phyloP scores from a whole-genome alignment of 2,329 filamentous ascomycete genomes.

The Rhynchosporium graminicola region DNA sequence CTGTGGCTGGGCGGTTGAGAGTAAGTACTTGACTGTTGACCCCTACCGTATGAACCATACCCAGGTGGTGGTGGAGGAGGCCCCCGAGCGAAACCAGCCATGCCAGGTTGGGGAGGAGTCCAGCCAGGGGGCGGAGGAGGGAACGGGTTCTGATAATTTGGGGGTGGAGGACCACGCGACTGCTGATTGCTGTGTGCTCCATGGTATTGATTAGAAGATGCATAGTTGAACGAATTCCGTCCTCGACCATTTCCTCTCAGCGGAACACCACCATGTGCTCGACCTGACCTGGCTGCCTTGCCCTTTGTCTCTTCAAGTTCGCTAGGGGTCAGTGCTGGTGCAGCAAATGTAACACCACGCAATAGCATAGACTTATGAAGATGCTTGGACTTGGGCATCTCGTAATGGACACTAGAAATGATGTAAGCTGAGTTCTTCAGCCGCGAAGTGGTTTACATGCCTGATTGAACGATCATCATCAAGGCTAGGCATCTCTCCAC shows the following conservation, averaged over 20 bases:
- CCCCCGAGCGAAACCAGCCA: slow-evolving; percentile 46
- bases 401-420: slow-evolving; percentile 71
- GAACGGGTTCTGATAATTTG: slow-evolving; percentile 32
- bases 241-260: slow-evolving; percentile 52
- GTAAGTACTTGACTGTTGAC: slow-evolving; percentile 31
- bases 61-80: slow-evolving; percentile 50
- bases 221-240: slow-evolving; percentile 56
- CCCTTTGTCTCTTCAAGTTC: slow-evolving; percentile 75
- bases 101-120: slow-evolving; percentile 50
- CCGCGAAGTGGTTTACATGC: slow-evolving; percentile 51
- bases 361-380: slow-evolving; percentile 94
- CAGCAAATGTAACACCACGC: slow-evolving; percentile 74
- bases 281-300: slow-evolving; percentile 65
- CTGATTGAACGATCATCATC: slow-evolving; percentile 86
- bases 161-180: slow-evolving; percentile 29
- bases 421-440: slow-evolving; percentile 30
- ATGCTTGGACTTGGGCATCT: slow-evolving; percentile 71
- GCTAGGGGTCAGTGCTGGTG: slow-evolving; percentile 69
- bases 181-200: slow-evolving; percentile 27
- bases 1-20: slow-evolving; percentile 25
- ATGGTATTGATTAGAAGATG: slow-evolving; percentile 36
- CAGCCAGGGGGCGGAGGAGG: slow-evolving; percentile 39
- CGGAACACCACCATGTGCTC: slow-evolving; percentile 69
- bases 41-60: slow-evolving; percentile 32
- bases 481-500: slow-evolving; percentile 70